A percentile compares a stretch with the other conserved stretches of the same genome.
phyloP scores from a whole-genome alignment of 192 early-diverging fungal species.

The Entomortierella parvispora region DNA sequence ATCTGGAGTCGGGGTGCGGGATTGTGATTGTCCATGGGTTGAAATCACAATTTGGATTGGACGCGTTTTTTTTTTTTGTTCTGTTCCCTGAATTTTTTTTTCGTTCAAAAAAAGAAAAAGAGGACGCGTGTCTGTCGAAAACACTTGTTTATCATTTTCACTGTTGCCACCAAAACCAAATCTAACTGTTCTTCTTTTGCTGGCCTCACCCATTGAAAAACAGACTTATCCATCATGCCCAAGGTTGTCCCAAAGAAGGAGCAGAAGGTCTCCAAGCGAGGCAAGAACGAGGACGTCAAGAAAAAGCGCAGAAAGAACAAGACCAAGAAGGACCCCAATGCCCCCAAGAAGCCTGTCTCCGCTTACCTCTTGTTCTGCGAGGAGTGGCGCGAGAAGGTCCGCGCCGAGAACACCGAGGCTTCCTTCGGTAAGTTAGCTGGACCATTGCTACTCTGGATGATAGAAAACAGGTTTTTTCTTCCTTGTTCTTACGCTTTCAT shows the following conservation, averaged over 20 bases:
- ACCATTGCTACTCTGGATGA: too few relatives aligned
- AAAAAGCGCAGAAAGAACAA: slow-evolving; percentile 56
- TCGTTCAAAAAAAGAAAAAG: too few relatives aligned
- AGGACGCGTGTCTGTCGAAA: too few relatives aligned
- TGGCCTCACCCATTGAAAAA: too few relatives aligned
- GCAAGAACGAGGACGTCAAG: slow-evolving; percentile 60
- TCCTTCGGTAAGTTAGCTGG: slow-evolving; percentile 72
- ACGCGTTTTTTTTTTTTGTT: too few relatives aligned
- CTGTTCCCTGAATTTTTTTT: too few relatives aligned
- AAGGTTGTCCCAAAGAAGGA: slow-evolving; percentile 49
- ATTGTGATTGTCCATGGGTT: too few relatives aligned
- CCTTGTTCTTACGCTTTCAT: slow-evolving; percentile 25
- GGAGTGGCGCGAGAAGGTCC: slow-evolving; percentile 79
- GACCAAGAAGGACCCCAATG: slow-evolving; percentile 88
- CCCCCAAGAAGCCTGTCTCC: slow-evolving; percentile 91
- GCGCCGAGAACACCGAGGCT: slow-evolving; percentile 83
- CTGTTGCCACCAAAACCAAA: too few relatives aligned
- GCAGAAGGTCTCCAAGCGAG: slow-evolving; percentile 36
- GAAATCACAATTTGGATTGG: too few relatives aligned
- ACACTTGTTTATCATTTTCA: too few relatives aligned
- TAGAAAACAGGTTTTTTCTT: slow-evolving; percentile 2
- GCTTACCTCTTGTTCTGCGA: slow-evolving; percentile 94
- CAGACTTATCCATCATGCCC: slow-evolving; percentile 49
- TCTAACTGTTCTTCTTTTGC: too few relatives aligned
- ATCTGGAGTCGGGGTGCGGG: too few relatives aligned